Base-by-base conservation (phyloP, 805 yeast species). In the Barnettozyma sp. region DNA sequence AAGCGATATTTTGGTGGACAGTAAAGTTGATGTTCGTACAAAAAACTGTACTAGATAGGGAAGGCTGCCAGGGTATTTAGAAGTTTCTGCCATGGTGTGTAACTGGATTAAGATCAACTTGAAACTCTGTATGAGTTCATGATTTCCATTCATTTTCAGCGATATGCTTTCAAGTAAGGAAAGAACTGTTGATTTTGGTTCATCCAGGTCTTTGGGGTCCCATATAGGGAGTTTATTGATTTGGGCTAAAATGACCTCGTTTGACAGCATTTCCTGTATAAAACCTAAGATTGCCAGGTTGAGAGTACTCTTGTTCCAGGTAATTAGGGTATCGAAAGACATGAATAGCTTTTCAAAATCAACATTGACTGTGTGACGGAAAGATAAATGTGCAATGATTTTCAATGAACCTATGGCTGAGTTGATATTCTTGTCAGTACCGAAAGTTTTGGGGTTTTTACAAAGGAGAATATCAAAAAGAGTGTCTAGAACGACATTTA, bases 31-130 rank as follows among this genome's bases (percentile, higher is more conserved):
- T 44, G 68, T 50, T 5, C 46, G 44, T 22, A 71, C 43, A 29
- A 70, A 65, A 29, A 72, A 66, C 2, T 55, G 52, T 2, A 73
- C 54, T 21, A 76, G 45, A 9, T 52, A 54, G 4, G 66, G 68
- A 7, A 57, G 58, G 1, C 75, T 68, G 1, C 76, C 71, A 2
- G 52, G 53, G 15, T 68, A 59, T 31, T 43, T 52, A 43, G 48
- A 39, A 2, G 55, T 37, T 34, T 57, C 60, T 33, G 48, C 54
- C 22, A 65, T 36, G 9, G 38, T 36, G 39, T 58, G 63, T 34
- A 67, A 45, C 20, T 62, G 58, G n/a, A 40, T 13, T 44, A 68
- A 60, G 13, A 65, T 56, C 2, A 64, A 52, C 23, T 46, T 56
- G 54, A 63, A 58, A 31, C 33, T 14, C 11, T 60, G 58, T 26